Base-by-base conservation (phyloP, 257 asterid species). In the Primulina tabacum region DNA sequence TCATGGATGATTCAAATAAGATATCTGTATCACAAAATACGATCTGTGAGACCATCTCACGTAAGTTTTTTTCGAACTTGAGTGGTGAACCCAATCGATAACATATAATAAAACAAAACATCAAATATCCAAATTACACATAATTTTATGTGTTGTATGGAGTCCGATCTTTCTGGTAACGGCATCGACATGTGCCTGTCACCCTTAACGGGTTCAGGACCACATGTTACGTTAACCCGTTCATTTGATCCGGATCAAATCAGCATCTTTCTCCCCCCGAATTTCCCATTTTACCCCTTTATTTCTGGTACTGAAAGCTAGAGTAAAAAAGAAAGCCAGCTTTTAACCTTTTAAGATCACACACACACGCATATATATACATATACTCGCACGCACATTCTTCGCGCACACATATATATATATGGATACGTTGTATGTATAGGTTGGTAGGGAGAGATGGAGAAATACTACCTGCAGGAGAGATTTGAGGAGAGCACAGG, bases 151-250 rank as follows among this genome's bases (percentile, higher is more conserved):
- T 18, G 26, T 6, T 8, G 43, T 6, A 4, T 40, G 4, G 52
- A 18, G 55, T 47, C 84, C 76, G 86, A 82, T 87, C 83, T 73
- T 79, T 73, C 83, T 77, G n/a, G 55, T 70, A 83, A 92, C 96
- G 92, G 98, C 95, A 87, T 76, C 73, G 68, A 85, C 95, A 88
- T 82, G 94, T 90, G 94, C 90, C 90, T 85, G 95, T 85, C 94
- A 63, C 95, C 89, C 94, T 87, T 86, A 89, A 86, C 92, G 95
- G 92, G 81, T 85, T 81, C 82, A 75, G 97, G 97, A 93, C 96
- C 98, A 90, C 97, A 78, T 87, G 88, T 78, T 84, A 79, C 86
- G 85, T 81, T 85, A 86, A 85, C 94, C 82, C 84, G 79, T 85
- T 89, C 81, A 3, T 73, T 81, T 58, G 50, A 82, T 87, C 87